Conservation (phyloP, 2,329 filamentous ascomycete genomes). For the Elsinoe perseae region DNA sequence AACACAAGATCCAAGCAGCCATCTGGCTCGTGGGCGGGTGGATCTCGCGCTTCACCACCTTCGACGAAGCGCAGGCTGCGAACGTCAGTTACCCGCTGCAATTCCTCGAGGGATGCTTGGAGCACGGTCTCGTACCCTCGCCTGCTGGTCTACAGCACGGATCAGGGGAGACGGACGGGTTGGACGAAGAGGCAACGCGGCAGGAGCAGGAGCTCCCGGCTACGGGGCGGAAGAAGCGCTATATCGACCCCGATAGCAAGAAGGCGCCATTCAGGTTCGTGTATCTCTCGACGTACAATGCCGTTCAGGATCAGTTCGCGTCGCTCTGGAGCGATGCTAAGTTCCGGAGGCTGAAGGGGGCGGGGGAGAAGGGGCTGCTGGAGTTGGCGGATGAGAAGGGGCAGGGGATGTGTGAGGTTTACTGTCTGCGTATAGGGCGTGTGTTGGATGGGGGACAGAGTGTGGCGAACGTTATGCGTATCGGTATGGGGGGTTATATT, state of each 20-base stretch:
- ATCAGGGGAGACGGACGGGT: constrained; percentile 24
- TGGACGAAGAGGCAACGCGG: constrained; percentile 26
- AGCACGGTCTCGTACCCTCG: background rate
- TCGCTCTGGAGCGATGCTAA: constrained; percentile 32
- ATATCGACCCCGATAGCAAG: constrained; percentile 13
- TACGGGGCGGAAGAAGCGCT: constrained; percentile 22
- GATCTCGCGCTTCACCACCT: constrained; percentile 22
- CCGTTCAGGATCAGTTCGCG: constrained; percentile 35
- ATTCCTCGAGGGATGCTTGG: constrained; percentile 12
- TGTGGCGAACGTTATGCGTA: constrained; percentile 26
- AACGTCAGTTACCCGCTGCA: constrained; percentile 26
- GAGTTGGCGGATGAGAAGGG: constrained; percentile 26
- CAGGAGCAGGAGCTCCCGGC: constrained; percentile 16
- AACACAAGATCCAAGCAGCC: background rate
- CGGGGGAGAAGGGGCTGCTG: constrained; percentile 32
- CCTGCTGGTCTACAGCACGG: constrained; percentile 14
- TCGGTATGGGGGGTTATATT: constrained; percentile 26
- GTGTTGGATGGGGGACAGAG: constrained; percentile 28
- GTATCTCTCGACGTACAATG: constrained; percentile 33
- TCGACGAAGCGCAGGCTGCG: constrained; percentile 28
- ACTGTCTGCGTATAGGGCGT: constrained; percentile 28
- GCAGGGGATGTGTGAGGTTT: constrained; percentile 30
- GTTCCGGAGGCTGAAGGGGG: constrained; percentile 31
- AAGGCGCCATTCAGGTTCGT: constrained; percentile 36
- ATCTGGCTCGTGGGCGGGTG: constrained; percentile 24